These are phyloP conservation scores for Calendula officinalis DNA, from an alignment of 129 eudicot species.

Conservation along the genomic window DNA sequence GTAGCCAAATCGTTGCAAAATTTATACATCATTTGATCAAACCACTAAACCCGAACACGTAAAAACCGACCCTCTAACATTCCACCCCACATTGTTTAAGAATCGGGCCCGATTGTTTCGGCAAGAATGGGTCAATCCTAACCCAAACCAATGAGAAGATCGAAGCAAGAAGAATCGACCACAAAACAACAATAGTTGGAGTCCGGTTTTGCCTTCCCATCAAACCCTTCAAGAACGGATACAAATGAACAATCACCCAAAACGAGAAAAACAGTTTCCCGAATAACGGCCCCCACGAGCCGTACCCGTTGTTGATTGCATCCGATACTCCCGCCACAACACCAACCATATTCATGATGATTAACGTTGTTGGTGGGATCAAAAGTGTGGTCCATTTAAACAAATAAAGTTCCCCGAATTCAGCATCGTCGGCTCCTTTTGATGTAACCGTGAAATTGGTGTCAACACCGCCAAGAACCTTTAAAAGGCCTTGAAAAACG, in stretches of 20 bases:
- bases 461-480: conserved; percentile 89
- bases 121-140: conserved; percentile 96
- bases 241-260: conserved; percentile 93
- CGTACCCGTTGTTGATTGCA: conserved; percentile 93
- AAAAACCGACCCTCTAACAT: conserved; percentile 41
- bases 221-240: conserved; percentile 93
- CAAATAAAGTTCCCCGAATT: conserved; percentile 93
- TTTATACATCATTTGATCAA: conserved; percentile 8
- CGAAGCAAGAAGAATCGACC: conserved; percentile 93
- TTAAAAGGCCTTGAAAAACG: conserved; percentile 85
- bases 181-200: conserved; percentile 89
- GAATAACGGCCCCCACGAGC: conserved; percentile 92
- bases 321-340: conserved; percentile 96
- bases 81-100: conserved; percentile 97
- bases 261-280: conserved; percentile 89
- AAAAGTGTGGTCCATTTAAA: conserved; percentile 99
- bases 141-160: conserved; percentile 98
- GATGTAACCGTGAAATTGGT: conserved; percentile 84
- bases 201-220: conserved; percentile 99
- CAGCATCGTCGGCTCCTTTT: conserved; percentile 81
- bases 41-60: conserved; percentile 14
- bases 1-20: conserved; percentile 24
- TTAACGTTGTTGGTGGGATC: conserved; percentile 90
- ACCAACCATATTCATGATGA: conserved; percentile 91
- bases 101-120: conserved; percentile 89